Base-by-base conservation (phyloP, 1,284 basidiomycete genomes). In the Xerocomus amazonicus region DNA sequence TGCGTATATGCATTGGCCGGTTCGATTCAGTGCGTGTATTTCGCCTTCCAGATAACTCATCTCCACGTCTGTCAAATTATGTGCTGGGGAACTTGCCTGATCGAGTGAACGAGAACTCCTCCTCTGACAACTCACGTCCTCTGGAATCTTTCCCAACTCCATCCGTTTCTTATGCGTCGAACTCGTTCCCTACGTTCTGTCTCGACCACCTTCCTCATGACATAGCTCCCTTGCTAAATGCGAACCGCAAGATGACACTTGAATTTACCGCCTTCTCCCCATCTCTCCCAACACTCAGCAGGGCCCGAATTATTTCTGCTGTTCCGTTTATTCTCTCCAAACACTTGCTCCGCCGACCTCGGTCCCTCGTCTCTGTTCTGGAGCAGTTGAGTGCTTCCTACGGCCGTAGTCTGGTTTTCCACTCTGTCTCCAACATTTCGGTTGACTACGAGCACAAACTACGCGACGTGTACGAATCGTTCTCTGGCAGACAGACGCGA, bases 371-470 rank as follows among this genome's bases (percentile, higher is more conserved):
- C 2, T 57, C 57, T 13, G 54, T 66, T 28, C 53, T 69, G 13
- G 26, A 58, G 46, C 52, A 56, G 3, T 53, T 69, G 26, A 35
- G 14, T 35, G 17, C 50, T 50, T 43, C 62, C 52, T 29, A 71
- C 64, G 34, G 66, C 62, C 8, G 69, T 67, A 19, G 62, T 71
- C 10, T 74, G n/a, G 62, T 53, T n/a, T 57, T 81, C 45, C 54
- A 68, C 37, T 65, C 68, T 6, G 52, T 78, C 23, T 63, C 59
- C 9, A 78, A 81, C 50, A 60, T 75, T 28, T 80, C 81, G 4
- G 53, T 54, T 9, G 60, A 68, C 31, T 71, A 73, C 43, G 69
- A 65, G 34, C 40, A 41, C 41, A 56, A 52, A 40, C 65, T 59
- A 39, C 54, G 37, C 44, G 47, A 29, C 45, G 45, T 43, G 53